phyloP scores from a whole-genome alignment of 768 basidiomycete genomes.

The Hirschioporus abietinus region DNA sequence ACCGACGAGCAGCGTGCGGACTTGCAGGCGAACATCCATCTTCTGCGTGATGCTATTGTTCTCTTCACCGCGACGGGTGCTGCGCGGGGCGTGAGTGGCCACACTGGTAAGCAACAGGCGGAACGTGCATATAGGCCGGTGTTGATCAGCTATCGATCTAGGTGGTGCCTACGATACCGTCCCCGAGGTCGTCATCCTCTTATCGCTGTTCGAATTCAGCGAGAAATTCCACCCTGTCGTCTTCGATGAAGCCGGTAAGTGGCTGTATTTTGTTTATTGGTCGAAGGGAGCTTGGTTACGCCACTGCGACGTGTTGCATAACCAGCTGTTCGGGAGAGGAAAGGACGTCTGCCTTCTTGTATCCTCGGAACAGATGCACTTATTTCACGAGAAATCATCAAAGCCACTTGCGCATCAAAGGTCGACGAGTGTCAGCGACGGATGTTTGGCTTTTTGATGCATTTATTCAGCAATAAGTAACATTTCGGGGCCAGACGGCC shows the following conservation, averaged over 20 bases:
- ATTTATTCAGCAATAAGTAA: neutral
- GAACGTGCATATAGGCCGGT: neutral
- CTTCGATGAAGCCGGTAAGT: constrained; percentile 78
- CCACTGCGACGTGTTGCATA: neutral
- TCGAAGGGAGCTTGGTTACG: neutral
- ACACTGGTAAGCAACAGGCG: constrained; percentile 50
- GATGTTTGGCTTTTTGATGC: neutral
- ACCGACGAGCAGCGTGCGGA: constrained; percentile 54
- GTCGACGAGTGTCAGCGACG: too few species aligned
- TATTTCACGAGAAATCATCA: too few species aligned
- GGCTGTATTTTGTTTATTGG: neutral
- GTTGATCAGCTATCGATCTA: constrained; percentile 8
- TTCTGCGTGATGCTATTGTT: constrained; percentile 81
- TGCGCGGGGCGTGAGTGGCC: constrained; percentile 82
- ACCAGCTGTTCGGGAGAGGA: neutral
- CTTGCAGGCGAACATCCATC: constrained; percentile 66
- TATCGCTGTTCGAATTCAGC: constrained; percentile 61
- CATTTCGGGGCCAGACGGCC: too few species aligned
- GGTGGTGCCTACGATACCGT: constrained; percentile 59
- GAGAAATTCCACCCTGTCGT: constrained; percentile 63
- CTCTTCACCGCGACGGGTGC: constrained; percentile 83
- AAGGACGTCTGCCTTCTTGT: neutral
- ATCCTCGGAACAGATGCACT: too few species aligned
- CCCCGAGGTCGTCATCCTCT: constrained; percentile 77
- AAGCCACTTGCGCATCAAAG: too few species aligned